Percentiles rank a stretch among this genome's conserved stretches.
Conservation (phyloP, 75 land plant genomes). For the Picea glauca region DNA sequence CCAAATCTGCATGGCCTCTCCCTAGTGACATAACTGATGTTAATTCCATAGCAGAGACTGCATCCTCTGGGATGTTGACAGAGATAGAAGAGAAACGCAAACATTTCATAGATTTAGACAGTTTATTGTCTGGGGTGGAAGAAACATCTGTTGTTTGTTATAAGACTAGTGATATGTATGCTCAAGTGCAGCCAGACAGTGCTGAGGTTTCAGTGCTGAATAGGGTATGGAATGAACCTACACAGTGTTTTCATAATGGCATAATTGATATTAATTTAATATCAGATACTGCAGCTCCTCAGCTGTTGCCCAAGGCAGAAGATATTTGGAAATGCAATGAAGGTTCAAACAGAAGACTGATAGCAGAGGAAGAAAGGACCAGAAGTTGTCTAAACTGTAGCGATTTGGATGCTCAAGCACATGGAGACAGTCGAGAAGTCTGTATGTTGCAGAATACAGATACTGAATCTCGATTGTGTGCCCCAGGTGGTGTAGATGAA, state of each 20-base stretch:
- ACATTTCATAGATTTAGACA: background rate
- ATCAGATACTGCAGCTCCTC: background rate
- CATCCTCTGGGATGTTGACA: background rate
- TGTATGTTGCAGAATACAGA: background rate
- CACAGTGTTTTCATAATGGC: background rate
- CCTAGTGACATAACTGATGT: background rate
- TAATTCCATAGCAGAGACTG: background rate
- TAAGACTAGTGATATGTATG: background rate
- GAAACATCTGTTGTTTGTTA: background rate
- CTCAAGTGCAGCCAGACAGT: background rate
- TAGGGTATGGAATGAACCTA: background rate
- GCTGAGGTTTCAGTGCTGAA: background rate
- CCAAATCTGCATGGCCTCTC: background rate
- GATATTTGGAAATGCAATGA: background rate
- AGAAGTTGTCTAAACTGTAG: background rate
- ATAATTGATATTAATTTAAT: background rate
- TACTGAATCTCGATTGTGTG: background rate
- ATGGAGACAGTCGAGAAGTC: background rate
- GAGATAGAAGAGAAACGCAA: background rate
- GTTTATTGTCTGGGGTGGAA: background rate
- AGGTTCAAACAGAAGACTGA: background rate
- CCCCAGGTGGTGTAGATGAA: background rate
- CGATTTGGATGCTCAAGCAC: slow-evolving; percentile 1
- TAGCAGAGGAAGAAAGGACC: background rate
- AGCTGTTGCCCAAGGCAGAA: background rate